Base-by-base conservation (phyloP, 352 stramenopile genomes). In the Blastocystis sp. region DNA sequence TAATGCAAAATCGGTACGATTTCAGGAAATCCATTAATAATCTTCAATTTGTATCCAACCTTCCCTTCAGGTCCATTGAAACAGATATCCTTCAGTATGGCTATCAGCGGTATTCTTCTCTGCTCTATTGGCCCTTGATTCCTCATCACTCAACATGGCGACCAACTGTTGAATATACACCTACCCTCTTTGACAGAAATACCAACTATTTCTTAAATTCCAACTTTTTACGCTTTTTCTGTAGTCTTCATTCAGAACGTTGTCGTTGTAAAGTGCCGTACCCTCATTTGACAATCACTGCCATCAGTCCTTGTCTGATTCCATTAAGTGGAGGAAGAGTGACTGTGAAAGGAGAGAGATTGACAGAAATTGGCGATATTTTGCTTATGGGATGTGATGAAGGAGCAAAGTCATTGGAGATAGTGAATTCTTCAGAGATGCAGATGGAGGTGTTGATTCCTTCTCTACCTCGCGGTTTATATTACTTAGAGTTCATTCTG, bases 181-280 rank as follows among this genome's bases (percentile, higher is more conserved):
- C 21, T 16, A 29, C 39, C 5, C 51, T 63, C 27, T 21, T 61
- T 27, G 69, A 80, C 69, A 54, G 61, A 63, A 59, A 58, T 46
- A 42, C 39, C 24, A 12, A 58, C 69, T 80, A 39, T 63, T 80
- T 80, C 37, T 24, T 54, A 27, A 27, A 58, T 63, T 58, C 37
- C 69, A 80, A 80, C 61, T 80, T 63, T 63, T 52, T 80, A 7
- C 69, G 12, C 14, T 80, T 63, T 63, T 80, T 63, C 14, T 59
- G 43, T 42, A 16, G 27, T 19, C 16, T 63, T 21, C 43, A 59
- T n/a, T 14, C 69, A 14, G 59, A 59, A 39, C 46, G 27, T 42
- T 58, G 14, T 54, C 32, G 24, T n/a, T 42, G 7, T 35, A 27
- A 11, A 19, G n/a, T 29, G 14, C 19, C 29, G 11, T 56, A 12